Percentiles rank a stretch among this genome's conserved stretches.
Conservation (phyloP, 768 basidiomycete genomes). For the Kwoniella shandongensis region DNA sequence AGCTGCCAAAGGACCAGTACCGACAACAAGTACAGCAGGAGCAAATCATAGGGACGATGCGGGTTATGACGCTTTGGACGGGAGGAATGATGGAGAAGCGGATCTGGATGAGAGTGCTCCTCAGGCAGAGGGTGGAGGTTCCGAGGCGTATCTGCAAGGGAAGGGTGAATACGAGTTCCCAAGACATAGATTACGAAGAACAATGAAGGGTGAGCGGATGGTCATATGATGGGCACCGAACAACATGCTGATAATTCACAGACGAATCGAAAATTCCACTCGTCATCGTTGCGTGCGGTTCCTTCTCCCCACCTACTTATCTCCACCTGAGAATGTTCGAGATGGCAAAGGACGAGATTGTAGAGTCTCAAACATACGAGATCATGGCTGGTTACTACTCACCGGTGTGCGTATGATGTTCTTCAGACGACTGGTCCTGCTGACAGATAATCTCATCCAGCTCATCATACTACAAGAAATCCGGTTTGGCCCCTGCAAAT, state of each 20-base stretch:
- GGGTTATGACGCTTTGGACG: conserved; percentile 46
- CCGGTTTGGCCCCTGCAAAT: conserved; percentile 79
- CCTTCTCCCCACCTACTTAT: conserved; percentile 97
- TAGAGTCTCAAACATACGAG: conserved; percentile 89
- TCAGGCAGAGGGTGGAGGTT: conserved; percentile 42
- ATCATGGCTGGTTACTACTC: conserved; percentile 95
- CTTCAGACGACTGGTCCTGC: not conserved
- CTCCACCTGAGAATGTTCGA: conserved; percentile 98
- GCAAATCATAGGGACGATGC: conserved; percentile 17
- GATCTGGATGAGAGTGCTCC: conserved; percentile 51
- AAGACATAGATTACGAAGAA: conserved; percentile 47
- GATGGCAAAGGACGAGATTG: conserved; percentile 92
- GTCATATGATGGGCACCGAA: not conserved
- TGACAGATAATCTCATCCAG: conserved; percentile 11
- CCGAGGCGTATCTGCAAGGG: conserved; percentile 45
- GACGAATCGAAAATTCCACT: conserved; percentile 64
- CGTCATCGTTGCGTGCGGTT: conserved; percentile 94
- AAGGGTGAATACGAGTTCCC: conserved; percentile 54
- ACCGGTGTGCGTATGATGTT: conserved; percentile 62
- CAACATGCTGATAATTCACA: conserved; percentile 4
- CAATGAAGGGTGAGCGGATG: conserved; percentile 51
- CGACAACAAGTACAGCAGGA: conserved; percentile 1
- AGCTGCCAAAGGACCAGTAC: not conserved
- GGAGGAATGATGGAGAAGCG: conserved; percentile 52
- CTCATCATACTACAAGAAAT: conserved; percentile 77